Conservation (phyloP, 305 asterid genomes). For the Fraxinus ornus region DNA sequence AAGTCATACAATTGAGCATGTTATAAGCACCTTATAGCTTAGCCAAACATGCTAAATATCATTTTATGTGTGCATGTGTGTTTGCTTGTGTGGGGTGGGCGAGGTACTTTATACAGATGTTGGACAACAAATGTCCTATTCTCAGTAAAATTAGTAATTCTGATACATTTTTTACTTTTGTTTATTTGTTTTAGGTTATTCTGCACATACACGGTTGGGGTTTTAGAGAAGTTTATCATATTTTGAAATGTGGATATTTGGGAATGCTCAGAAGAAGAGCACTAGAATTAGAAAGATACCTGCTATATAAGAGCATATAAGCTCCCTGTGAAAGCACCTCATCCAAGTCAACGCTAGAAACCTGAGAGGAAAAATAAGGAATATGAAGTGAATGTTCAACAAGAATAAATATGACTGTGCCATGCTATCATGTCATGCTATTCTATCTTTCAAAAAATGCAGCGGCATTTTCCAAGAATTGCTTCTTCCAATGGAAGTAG, state of each 20-base stretch:
- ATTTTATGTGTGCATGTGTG: background rate
- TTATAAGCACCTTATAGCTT: background rate
- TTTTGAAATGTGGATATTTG: background rate
- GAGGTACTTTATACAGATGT: background rate
- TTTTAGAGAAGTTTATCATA: background rate
- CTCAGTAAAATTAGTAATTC: background rate
- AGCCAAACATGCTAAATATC: background rate
- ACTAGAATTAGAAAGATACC: slow-evolving; percentile 41
- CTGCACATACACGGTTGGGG: background rate
- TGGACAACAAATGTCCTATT: background rate
- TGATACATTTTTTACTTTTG: background rate
- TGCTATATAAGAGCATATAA: slow-evolving; percentile 91
- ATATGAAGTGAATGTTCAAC: slow-evolving; percentile 7
- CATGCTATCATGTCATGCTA: background rate
- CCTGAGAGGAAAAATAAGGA: slow-evolving; percentile 43
- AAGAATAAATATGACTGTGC: background rate
- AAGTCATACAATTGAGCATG: background rate
- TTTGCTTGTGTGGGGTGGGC: background rate
- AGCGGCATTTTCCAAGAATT: background rate
- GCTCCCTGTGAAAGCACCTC: slow-evolving; percentile 98
- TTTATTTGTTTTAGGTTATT: background rate
- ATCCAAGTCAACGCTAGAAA: slow-evolving; percentile 60
- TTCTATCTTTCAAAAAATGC: background rate
- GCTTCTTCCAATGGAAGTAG: background rate
- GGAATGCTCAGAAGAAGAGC: background rate